phyloP scores from a whole-genome alignment of 2,329 filamentous ascomycete genomes.

The Passalora sequoiae region DNA sequence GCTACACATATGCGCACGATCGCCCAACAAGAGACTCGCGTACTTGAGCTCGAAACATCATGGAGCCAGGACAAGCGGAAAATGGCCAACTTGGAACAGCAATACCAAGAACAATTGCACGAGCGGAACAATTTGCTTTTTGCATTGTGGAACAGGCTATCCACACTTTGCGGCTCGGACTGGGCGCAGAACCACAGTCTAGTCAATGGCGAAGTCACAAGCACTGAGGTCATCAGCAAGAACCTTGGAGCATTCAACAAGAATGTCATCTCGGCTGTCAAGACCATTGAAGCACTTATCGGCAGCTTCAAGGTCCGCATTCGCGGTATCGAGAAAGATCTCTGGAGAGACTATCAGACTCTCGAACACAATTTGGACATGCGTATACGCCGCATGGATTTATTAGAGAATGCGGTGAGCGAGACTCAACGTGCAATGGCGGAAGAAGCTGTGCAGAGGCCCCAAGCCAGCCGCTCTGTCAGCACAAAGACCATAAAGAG shows the following conservation, averaged over 20 bases:
- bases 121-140: slow-evolving; percentile 87
- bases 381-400: slow-evolving; percentile 78
- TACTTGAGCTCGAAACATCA: slow-evolving; percentile 77
- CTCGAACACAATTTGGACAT: slow-evolving; percentile 76
- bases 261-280: slow-evolving; percentile 80
- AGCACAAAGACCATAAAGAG: slow-evolving; percentile 38
- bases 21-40: slow-evolving; percentile 75
- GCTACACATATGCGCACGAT: slow-evolving; percentile 82
- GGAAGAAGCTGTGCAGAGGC: slow-evolving; percentile 18
- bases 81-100: slow-evolving; percentile 68
- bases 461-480: slow-evolving; percentile 32
- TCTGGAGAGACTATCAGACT: slow-evolving; percentile 85
- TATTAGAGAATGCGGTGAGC: slow-evolving; percentile 73
- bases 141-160: slow-evolving; percentile 83
- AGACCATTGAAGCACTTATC: slow-evolving; percentile 77
- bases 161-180: slow-evolving; percentile 78
- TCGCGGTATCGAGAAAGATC: slow-evolving; percentile 76
- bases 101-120: slow-evolving; percentile 77
- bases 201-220: slow-evolving; percentile 81
- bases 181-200: slow-evolving; percentile 88
- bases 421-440: slow-evolving; percentile 49
- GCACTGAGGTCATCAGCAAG: slow-evolving; percentile 76
- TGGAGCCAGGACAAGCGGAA: slow-evolving; percentile 73
- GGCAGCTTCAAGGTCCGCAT: slow-evolving; percentile 73
- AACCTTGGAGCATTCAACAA: slow-evolving; percentile 85